These are phyloP conservation scores for Globisporangium apiculatum DNA, from an alignment of 352 stramenopile species.

Conservation along the genomic window DNA sequence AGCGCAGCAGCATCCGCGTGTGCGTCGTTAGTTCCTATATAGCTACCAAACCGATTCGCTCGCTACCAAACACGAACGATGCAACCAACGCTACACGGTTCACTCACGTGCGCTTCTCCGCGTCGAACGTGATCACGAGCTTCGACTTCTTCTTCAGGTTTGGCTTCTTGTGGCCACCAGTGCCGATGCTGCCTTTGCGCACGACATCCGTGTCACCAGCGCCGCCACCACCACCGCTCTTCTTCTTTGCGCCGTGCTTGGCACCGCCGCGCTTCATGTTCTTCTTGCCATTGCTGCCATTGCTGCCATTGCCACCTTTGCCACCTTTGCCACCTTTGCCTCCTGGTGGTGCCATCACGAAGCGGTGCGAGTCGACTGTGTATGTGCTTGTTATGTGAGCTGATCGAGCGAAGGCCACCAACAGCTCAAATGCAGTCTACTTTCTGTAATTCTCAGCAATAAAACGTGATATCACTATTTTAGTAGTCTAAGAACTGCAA, in stretches of 20 bases:
- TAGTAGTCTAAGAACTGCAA: too few relatives aligned
- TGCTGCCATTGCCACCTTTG: slow-evolving; percentile 1
- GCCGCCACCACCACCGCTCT: slow-evolving; percentile 17
- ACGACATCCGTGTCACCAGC: slow-evolving; percentile 14
- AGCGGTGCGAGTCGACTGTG: neutral
- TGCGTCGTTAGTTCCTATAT: too few relatives aligned
- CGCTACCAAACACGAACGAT: too few relatives aligned
- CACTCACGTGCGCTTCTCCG: slow-evolving; percentile 74
- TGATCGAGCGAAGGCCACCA: neutral
- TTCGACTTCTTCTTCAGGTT: slow-evolving; percentile 78
- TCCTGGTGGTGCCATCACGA: neutral
- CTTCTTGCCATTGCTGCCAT: slow-evolving; percentile 7
- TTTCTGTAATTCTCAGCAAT: too few relatives aligned
- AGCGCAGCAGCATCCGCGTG: neutral
- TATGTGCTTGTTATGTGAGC: neutral
- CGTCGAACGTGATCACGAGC: slow-evolving; percentile 80
- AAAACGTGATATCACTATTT: too few relatives aligned
- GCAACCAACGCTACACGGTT: too few relatives aligned
- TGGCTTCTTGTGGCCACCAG: slow-evolving; percentile 22
- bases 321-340: neutral
- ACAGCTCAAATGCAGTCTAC: neutral
- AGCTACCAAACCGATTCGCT: too few relatives aligned
- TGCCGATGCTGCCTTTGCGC: slow-evolving; percentile 14
- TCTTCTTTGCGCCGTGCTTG: slow-evolving; percentile 24
- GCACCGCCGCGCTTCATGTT: slow-evolving; percentile 14